Evolutionary conservation across 106 monocot genomes (phyloP), one percentile per base, ranked within the genome.

Genomic region (Platanthera guangdongensis): DNA sequence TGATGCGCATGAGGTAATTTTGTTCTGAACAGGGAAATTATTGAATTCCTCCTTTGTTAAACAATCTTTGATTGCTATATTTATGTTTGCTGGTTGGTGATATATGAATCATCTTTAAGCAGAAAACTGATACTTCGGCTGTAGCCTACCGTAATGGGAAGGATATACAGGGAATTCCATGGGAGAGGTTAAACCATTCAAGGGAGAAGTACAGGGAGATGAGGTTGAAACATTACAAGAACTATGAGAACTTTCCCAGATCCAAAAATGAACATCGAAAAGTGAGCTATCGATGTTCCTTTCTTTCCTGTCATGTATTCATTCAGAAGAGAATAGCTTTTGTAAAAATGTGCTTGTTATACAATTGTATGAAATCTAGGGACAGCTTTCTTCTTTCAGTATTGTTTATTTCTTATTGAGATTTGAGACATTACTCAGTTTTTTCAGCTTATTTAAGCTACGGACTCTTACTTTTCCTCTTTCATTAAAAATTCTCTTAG

Each of bases 111-210:
- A 84, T 8, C 9, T 50, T 19, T 62, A 83, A 84, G 50, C 87
- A 73, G 59, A 83, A 83, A 64, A 76, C 57, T 15, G 90, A 90
- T 73, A 87, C 87, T 19, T 87, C 90, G 8, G 81, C 87, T 9
- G 15, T 46, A 1, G 85, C 87, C 67, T 80, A 53, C 51, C 78
- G 90, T 1, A 85, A 77, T 4, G 90, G 90, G 48, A 90, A 90
- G 78, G 90, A 90, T 72, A 83, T 90, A 15, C 90, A 90, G 69
- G 90, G 90, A 15, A 85, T 90, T 15, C 81, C 82, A 19, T 90
- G 90, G 90, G 87, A 85, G 50, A 82, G 79, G 76, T 46, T 90
- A 84, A 85, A 87, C 9, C 74, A 68, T 50, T 76, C 82, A 1
- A 87, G 87, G 78, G 83, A 83, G 21, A 74, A 82, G 71, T 83